Evolutionary conservation across 768 basidiomycete genomes (phyloP), one percentile per base, ranked within the genome.

Genomic region (Serendipita sp.): DNA sequence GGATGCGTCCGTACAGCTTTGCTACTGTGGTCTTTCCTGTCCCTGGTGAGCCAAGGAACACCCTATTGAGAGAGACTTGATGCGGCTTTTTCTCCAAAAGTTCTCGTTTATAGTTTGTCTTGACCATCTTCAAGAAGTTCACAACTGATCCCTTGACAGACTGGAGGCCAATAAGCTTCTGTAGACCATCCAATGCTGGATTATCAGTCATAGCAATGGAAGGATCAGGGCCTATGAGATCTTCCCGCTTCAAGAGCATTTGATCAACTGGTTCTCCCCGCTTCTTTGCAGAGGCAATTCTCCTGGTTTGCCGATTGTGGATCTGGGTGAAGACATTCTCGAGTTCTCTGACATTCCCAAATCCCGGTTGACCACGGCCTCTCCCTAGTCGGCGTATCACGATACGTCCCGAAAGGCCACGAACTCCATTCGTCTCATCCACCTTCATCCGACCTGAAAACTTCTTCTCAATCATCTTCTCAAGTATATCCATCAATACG

Each of bases 11-110:
- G 67, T 87, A 88, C 3, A 85, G 69, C 68, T 80, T 81, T 0
- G 83, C 85, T 0, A 88, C 85, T 0, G 83, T 83, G 0, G 85
- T 88, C 70, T 87, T 88, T 0, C 85, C 85, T 0, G 85, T 86
- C 2, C 85, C 85, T 3, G 85, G 85, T 10, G 81, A 80, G 0
- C 86, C 86, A 34, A 85, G 69, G 72, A 87, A 86, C 0, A 83
- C 80, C 15, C 82, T 80, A 66, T 87, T 86, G 66, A 87, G 76
- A 7, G 83, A 80, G 46, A 82, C 70, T 51, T 77, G 74, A 16
- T 83, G 63, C 0, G 82, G 83, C 35, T 80, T 75, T 68, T 78
- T 74, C 67, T 86, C 85, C 47, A 69, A 63, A 58, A 87, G 73
- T 70, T 86, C 85, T 3, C 85, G 80, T 0, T 76, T 68, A 65